Conservation (phyloP, 371 early-diverging fungal species). For the Pancytospora philotis region DNA sequence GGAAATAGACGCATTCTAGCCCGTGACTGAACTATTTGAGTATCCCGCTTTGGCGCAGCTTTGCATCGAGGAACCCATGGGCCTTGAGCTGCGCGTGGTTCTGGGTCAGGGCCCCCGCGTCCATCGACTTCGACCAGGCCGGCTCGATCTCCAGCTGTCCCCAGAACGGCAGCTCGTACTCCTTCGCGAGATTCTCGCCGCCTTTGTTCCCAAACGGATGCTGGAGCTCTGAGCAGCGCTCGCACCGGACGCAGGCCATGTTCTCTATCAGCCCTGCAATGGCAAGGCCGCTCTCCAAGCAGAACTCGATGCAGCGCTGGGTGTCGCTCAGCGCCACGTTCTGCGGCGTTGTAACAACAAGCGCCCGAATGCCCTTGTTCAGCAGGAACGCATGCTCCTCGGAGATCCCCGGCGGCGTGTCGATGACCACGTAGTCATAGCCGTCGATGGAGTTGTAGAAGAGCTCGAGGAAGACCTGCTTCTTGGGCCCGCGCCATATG, state of each 20-base stretch:
- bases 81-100: too few relatives aligned
- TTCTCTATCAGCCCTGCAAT: constrained; percentile 92
- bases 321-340: constrained; percentile 88
- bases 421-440: constrained; percentile 80
- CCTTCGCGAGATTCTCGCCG: constrained; percentile 45
- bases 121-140: constrained; percentile 15
- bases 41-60: too few relatives aligned
- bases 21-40: too few relatives aligned
- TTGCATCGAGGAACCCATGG: too few relatives aligned
- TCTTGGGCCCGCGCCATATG: constrained; percentile 94
- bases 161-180: constrained; percentile 39
- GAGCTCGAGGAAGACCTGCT: constrained; percentile 75
- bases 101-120: too few relatives aligned
- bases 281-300: constrained; percentile 72
- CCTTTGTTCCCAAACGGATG: constrained; percentile 54
- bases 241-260: constrained; percentile 90
- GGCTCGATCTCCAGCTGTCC: constrained; percentile 37
- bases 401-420: constrained; percentile 96
- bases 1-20: too few relatives aligned
- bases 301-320: constrained; percentile 82
- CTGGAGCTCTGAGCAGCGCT: constrained; percentile 63
- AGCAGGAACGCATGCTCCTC: constrained; percentile 80
- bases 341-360: constrained; percentile 91
- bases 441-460: constrained; percentile 79
- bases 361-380: constrained; percentile 66